Evolutionary conservation across 345 rosid genomes (phyloP).

Genomic region (Sonneratia caseolaris): DNA sequence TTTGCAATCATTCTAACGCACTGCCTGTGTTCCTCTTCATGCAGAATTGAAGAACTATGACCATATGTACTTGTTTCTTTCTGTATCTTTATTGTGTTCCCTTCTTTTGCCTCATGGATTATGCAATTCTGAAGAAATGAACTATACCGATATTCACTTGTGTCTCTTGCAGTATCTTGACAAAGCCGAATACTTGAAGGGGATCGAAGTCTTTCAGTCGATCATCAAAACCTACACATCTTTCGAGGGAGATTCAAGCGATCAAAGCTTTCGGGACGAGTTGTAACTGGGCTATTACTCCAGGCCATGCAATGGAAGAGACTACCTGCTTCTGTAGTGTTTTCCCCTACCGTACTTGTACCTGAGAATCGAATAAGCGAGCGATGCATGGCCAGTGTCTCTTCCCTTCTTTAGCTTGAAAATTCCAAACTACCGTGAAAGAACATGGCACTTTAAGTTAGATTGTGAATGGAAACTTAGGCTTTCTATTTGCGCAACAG

Average conservation of each 20-base stretch:
- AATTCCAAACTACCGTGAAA: too few relatives aligned
- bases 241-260: conserved; percentile 20
- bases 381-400: too few relatives aligned
- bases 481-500: too few relatives aligned
- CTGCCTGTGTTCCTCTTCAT: too few relatives aligned
- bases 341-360: too few relatives aligned
- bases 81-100: background rate
- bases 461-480: too few relatives aligned
- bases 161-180: conserved; percentile 53
- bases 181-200: conserved; percentile 76
- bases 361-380: too few relatives aligned
- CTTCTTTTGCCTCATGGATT: background rate
- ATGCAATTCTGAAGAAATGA: conserved; percentile 26
- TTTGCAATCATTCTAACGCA: too few relatives aligned
- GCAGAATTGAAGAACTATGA: too few relatives aligned
- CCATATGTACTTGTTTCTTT: background rate
- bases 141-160: conserved; percentile 15
- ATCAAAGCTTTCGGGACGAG: conserved; percentile 48
- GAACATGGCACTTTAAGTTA: too few relatives aligned
- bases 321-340: too few relatives aligned
- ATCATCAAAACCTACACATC: conserved; percentile 61
- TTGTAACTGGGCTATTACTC: conserved; percentile 20
- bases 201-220: conserved; percentile 59
- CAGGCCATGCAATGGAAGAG: background rate
- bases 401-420: too few relatives aligned